Conservation (phyloP, 2,329 filamentous ascomycete genomes). For the Xylariaceae sp. region DNA sequence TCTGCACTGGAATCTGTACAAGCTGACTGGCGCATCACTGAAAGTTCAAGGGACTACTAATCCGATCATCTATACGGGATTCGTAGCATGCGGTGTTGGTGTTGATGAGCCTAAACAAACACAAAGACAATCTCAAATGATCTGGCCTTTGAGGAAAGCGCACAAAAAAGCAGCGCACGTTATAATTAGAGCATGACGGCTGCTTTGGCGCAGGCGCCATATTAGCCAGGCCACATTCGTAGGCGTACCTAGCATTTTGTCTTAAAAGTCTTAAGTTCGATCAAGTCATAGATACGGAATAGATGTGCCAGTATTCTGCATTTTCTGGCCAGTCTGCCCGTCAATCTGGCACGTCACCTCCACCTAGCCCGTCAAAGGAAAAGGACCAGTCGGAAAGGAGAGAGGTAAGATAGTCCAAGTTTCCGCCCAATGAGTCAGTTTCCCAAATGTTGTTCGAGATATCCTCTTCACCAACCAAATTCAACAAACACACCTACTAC, state of each 20-base stretch:
- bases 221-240: neutral
- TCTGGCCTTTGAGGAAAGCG: neutral
- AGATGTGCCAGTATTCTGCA: neutral
- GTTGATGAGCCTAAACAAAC: neutral
- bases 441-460: neutral
- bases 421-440: neutral
- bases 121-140: neutral
- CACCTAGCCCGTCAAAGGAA: neutral
- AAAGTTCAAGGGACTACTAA: too few species aligned
- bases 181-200: neutral
- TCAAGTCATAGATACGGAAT: neutral
- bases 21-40: too few species aligned
- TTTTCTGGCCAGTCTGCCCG: neutral
- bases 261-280: neutral
- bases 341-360: neutral
- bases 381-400: neutral
- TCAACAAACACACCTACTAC: slow-evolving; percentile 14
- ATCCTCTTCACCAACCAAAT: neutral
- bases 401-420: neutral
- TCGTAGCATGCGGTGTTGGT: too few species aligned
- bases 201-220: neutral
- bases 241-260: neutral
- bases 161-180: neutral
- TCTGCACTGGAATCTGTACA: too few species aligned
- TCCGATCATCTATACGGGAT: too few species aligned